A percentile compares a stretch with the other conserved stretches of the same genome.
Evolutionary conservation across 495 filamentous ascomycete species (phyloP).

Genomic region (Xylaria venustula): DNA sequence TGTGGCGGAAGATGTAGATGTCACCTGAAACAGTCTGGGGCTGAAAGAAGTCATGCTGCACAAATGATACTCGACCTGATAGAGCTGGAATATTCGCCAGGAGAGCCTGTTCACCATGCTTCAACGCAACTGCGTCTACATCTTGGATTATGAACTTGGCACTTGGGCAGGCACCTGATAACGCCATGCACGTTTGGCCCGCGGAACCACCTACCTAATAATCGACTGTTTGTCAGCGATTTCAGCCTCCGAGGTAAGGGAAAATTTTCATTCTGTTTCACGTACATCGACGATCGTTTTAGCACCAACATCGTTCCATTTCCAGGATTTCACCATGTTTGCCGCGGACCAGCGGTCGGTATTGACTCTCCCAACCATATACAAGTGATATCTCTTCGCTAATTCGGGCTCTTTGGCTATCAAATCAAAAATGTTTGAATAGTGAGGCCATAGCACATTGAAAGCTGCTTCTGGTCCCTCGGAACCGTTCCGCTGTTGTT

Average conservation of each 20-base stretch:
- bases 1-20: conserved; percentile 39
- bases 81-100: conserved; percentile 12
- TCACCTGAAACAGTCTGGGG: conserved; percentile 33
- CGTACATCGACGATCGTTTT: conserved; percentile 27
- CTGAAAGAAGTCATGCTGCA: conserved; percentile 38
- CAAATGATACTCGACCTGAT: conserved; percentile 27
- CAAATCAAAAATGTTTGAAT: too few relatives aligned
- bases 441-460: too few relatives aligned
- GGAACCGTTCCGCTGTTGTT: too few relatives aligned
- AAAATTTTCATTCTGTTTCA: not conserved
- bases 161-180: conserved; percentile 34
- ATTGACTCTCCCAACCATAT: conserved; percentile 20
- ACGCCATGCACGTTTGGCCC: conserved; percentile 38
- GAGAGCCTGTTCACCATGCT: conserved; percentile 22
- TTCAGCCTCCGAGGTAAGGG: not conserved
- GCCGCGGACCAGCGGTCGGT: conserved; percentile 22
- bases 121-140: conserved; percentile 18
- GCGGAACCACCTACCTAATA: conserved; percentile 41
- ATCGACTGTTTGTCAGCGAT: not conserved
- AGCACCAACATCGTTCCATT: conserved; percentile 22
- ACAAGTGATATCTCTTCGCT: conserved; percentile 28
- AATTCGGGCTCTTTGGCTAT: too few relatives aligned
- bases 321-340: too few relatives aligned
- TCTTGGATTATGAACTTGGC: conserved; percentile 42
- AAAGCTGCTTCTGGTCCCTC: too few relatives aligned